Base-by-base conservation (phyloP, 495 filamentous ascomycete species). In the Wilcoxina mikolae region DNA sequence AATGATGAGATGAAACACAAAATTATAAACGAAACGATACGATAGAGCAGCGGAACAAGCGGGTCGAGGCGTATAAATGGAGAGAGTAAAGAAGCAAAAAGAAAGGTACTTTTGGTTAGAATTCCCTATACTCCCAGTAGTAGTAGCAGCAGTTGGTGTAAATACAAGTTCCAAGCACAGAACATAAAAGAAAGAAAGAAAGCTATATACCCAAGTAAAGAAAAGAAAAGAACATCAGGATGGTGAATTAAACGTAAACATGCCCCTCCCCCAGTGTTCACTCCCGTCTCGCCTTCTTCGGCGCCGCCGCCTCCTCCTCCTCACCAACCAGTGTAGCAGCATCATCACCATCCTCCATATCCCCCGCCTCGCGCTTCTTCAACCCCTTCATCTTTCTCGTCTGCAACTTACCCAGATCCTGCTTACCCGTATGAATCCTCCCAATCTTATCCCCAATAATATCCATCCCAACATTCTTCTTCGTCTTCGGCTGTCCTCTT, bases 331-430 rank as follows among this genome's bases (percentile, higher is more conserved):
- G 73, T 61, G 76, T 75, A 56, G 67, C 69, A 58, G 71, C 72
- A 43, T 69, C 71, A 25, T 69, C 74, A 22, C 69, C 71, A 25
- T 69, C 74, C 18, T 70, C 73, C n/a, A 23, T 39, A 2, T 73
- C 79, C 20, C 78, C 73, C 55, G 79, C 78, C 18, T 81, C 70
- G 24, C 76, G 75, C 48, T 93, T 74, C 78, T 96, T 96, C 58
- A 98, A 69, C 55, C 91, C 91, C 79, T 98, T 98, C 89, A 98
- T 95, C 81, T 98, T 98, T 65, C 91, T 78, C 43, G 87, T 95
- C 78, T 96, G 91, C 69, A 98, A 67, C 56, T 81, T 76, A 55
- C 72, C 74, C 31, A 98, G 74, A 71, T 96, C 90, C 70, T 95
- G 86, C 74, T 84, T 87, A 65, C 83, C 86, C 25, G 91, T 69